Conservation (phyloP, 805 yeast genomes). For the Saccharomycopsis capsularis region DNA sequence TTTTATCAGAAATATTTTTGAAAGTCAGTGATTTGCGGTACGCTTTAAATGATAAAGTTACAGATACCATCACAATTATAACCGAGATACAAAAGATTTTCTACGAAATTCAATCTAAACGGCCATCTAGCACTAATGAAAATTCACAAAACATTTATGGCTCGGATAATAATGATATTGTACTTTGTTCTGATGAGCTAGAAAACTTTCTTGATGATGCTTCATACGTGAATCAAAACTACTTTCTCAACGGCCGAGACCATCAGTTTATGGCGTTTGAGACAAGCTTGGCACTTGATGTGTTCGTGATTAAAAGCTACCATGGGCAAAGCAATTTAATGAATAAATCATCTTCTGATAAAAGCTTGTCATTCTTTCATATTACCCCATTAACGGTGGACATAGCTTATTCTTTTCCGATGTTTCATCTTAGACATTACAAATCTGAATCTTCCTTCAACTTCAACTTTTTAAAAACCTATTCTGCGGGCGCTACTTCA, state of each 20-base stretch:
- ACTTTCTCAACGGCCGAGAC: neutral
- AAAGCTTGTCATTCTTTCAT: no score
- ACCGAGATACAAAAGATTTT: conserved; percentile 7
- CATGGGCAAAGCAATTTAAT: neutral
- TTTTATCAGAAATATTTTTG: conserved; percentile 5
- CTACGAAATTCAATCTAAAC: conserved; percentile 6
- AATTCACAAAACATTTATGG: no score
- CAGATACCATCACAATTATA: conserved; percentile 4
- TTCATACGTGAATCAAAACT: conserved; percentile 4
- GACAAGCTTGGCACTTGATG: neutral
- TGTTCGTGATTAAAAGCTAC: conserved; percentile 11
- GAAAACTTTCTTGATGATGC: neutral
- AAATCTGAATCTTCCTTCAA: neutral
- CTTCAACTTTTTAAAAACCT: neutral
- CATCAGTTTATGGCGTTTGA: neutral
- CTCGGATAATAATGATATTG: conserved; percentile 5
- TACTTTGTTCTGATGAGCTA: neutral
- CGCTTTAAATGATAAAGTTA: neutral
- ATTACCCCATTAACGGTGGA: no score
- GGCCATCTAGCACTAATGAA: neutral
- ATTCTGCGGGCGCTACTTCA: neutral
- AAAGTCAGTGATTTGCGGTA: neutral
- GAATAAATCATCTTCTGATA: neutral
- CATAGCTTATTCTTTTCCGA: conserved; percentile 5
- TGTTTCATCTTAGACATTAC: conserved; percentile 12